Evolutionary conservation across 345 rosid genomes (phyloP), one percentile per base, ranked within the genome.

Genomic region (Salix exigua): DNA sequence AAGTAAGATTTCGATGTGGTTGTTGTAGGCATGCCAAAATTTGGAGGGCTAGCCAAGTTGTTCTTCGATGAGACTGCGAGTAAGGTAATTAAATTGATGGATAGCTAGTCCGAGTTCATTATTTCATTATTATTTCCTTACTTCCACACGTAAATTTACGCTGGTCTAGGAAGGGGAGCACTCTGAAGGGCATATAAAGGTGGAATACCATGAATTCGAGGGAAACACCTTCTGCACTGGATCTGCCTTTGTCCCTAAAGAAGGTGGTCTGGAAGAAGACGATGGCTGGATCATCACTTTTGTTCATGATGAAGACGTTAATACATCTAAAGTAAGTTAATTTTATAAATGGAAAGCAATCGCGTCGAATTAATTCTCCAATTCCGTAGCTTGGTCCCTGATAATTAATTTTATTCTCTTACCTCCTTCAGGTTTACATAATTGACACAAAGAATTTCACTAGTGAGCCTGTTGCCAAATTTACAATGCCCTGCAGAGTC

Each of bases 211-310:
- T 72, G 76, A 35, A 50, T 79, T 87, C 55, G 84, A 63, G 19
- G 73, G 79, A 30, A 83, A 78, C 69, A 62, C 48, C 2, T 88
- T 82, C 51, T 84, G 85, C 79, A 77, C 80, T 5, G 90, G 90
- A 37, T 66, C 82, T 18, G 73, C 87, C 12, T 83, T 85, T 44
- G 83, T 84, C 23, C 78, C 85, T 21, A 85, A 78, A 72, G 67
- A 65, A 30, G 80, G 74, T 4, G 73, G 77, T 1, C 1, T 25
- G 0, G 84, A 81, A 70, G 86, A 89, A 81, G 92, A 84, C 10
- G 86, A 87, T 31, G 86, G 88, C 13, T 87, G 88, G 92, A 79
- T 88, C 63, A 40, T 86, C 66, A 81, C 88, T 25, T 89, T 78
- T 78, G 88, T 86, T 35, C 90, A 83, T 76, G 69, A 82, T 63